phyloP scores from a whole-genome alignment of 1,139 yeast genomes.

The Candida sp. region DNA sequence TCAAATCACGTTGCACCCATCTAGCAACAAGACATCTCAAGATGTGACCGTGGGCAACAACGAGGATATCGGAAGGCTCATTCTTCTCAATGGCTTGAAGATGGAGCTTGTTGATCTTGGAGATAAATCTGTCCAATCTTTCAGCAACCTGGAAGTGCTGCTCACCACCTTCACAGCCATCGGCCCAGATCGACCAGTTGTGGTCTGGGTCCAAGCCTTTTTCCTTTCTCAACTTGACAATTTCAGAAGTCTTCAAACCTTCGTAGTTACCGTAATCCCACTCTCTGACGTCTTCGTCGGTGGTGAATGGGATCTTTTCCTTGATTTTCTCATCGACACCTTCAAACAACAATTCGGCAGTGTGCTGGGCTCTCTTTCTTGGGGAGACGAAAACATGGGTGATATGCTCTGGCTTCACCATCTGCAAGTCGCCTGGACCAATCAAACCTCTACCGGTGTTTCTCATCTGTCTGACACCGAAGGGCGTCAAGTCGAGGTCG shows the following conservation, averaged over 20 bases:
- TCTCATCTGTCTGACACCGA: conserved; percentile 77
- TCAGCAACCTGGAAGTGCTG: conserved; percentile 61
- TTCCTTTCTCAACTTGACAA: conserved; percentile 57
- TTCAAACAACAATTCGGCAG: conserved; percentile 62
- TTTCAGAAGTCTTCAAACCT: conserved; percentile 74
- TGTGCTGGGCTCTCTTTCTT: conserved; percentile 75
- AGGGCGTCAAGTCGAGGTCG: conserved; percentile 76
- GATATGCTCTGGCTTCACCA: conserved; percentile 67
- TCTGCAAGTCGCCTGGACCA: conserved; percentile 52
- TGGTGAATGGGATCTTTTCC: conserved; percentile 45
- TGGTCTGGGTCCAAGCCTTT: conserved; percentile 59
- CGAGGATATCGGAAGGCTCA: conserved; percentile 70
- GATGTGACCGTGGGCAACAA: conserved; percentile 94
- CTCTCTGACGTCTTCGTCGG: conserved; percentile 79
- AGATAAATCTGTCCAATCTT: conserved; percentile 74
- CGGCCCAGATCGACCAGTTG: conserved; percentile 87
- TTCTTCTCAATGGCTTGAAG: conserved; percentile 55
- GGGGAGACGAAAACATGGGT: conserved; percentile 80
- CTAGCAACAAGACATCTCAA: conserved; percentile 87
- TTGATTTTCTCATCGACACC: conserved; percentile 51
- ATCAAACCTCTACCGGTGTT: conserved; percentile 76
- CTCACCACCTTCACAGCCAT: conserved; percentile 95
- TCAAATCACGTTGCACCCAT: conserved; percentile 70
- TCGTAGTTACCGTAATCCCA: conserved; percentile 99
- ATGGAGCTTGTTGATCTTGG: conserved; percentile 66